Evolutionary conservation across 352 stramenopile genomes (phyloP), one percentile per base, ranked within the genome.

Genomic region (Pythium folliculosum): DNA sequence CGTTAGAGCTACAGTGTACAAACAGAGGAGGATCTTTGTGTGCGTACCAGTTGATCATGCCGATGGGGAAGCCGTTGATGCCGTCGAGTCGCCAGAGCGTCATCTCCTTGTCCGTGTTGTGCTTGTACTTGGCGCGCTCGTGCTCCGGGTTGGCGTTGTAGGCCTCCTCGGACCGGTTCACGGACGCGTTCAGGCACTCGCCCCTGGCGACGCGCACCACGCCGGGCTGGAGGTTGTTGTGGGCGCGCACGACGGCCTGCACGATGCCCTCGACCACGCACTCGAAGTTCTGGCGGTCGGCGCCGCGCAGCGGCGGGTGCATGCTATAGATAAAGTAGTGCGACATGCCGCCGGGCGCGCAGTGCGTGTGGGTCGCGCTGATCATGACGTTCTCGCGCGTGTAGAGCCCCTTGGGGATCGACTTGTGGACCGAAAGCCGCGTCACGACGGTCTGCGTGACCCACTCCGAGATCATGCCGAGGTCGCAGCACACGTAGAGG

Each of bases 51-150:
- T 97, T 98, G 70, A 98, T 86, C 77, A 97, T 92, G 48, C 90
- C 91, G 59, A 97, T 92, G 1, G 84, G 82, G 44, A 76, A 94
- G 5, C 82, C 89, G 35, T 96, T 86, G 44, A 87, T 67, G 19
- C 84, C 85, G n/a, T 94, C 84, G 21, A 98, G 79, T 3, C 86
- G 77, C 76, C 96, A 93, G 2, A 98, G 71, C 19, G 89, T 90
- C 91, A 98, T 97, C 51, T 92, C 88, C 65, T 97, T 97, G 77
- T 98, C 93, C 21, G 89, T 97, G 60, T 98, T 82, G 60, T 90
- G 67, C 49, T 82, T 72, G 69, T 94, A 98, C 27, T 75, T 67
- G 14, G 71, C 77, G 12, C 92, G 82, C 67, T 98, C 94, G 1
- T 81, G 63, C 32, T 73, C 52, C 21, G 94, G 94, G 58, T 98